A percentile compares a stretch with the other conserved stretches of the same genome.
phyloP scores from a whole-genome alignment of 1,284 basidiomycete species.

The Inonotus obliquus region DNA sequence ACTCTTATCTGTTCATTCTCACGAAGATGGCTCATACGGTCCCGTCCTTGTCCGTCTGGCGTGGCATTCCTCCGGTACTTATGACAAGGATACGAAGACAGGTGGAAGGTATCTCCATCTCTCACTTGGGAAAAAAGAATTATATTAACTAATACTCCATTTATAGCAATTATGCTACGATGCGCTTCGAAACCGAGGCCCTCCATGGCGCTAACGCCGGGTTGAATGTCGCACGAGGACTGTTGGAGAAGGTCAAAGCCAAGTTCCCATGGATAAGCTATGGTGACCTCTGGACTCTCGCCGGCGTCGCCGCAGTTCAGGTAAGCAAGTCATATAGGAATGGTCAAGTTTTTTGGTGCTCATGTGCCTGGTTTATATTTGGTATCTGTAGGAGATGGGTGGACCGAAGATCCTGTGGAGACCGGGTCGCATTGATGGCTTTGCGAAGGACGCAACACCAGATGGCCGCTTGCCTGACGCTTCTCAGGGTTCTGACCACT shows the following conservation, averaged over 20 bases:
- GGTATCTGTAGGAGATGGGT: constrained; percentile 56
- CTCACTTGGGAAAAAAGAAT: neutral
- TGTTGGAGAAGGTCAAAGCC: constrained; percentile 87
- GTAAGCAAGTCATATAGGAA: constrained; percentile 23
- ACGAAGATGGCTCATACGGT: constrained; percentile 83
- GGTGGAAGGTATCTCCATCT: constrained; percentile 69
- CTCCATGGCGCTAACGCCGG: constrained; percentile 88
- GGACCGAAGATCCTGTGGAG: constrained; percentile 86
- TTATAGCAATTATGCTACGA: constrained; percentile 86
- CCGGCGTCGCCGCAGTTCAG: constrained; percentile 82
- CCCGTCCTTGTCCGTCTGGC: constrained; percentile 91
- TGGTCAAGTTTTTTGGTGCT: neutral
- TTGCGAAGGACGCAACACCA: constrained; percentile 74
- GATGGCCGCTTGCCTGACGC: constrained; percentile 96
- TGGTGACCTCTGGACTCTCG: constrained; percentile 93
- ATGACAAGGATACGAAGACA: constrained; percentile 80
- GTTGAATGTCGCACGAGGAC: constrained; percentile 73
- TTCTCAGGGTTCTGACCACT: constrained; percentile 77
- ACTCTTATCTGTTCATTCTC: constrained; percentile 8
- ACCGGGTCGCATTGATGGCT: constrained; percentile 83
- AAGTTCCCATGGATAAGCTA: constrained; percentile 90
- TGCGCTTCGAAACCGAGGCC: constrained; percentile 88
- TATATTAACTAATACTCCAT: constrained; percentile 4
- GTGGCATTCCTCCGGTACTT: constrained; percentile 92
- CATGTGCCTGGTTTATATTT: neutral